These are phyloP conservation scores for Polytrichum formosum DNA, from an alignment of 225 moss, liverwort and hornwort genomes.

Conservation along the genomic window DNA sequence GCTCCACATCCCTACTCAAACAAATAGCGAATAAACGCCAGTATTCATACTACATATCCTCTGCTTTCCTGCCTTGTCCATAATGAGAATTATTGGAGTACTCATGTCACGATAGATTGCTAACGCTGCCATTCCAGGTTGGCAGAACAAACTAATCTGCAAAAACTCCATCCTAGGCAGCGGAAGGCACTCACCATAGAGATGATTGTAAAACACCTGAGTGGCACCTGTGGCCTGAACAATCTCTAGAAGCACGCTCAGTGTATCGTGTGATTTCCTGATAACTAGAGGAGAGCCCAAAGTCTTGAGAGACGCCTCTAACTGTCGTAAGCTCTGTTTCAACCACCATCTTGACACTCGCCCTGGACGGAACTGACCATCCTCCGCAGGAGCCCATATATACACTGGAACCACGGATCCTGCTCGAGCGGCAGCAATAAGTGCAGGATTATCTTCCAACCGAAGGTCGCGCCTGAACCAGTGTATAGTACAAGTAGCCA, in stretches of 20 bases:
- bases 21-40: too few relatives aligned
- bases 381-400: conserved; percentile 92
- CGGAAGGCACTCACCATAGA: conserved; percentile 70
- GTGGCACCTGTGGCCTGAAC: conserved; percentile 74
- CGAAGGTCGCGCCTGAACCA: conserved; percentile 99
- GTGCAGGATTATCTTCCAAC: conserved; percentile 90
- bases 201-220: conserved; percentile 95
- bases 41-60: too few relatives aligned
- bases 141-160: too few relatives aligned
- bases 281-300: conserved; percentile 82
- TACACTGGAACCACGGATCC: conserved; percentile 89
- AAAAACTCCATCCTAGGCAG: too few relatives aligned
- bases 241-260: conserved; percentile 75
- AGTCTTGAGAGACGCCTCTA: conserved; percentile 73
- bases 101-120: too few relatives aligned
- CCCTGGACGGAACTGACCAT: conserved; percentile 95
- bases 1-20: too few relatives aligned
- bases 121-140: too few relatives aligned
- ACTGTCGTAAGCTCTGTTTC: conserved; percentile 80
- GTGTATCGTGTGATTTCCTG: conserved; percentile 68
- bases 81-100: too few relatives aligned
- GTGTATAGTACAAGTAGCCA: conserved; percentile 76
- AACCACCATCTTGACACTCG: conserved; percentile 99
- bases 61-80: too few relatives aligned
- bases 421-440: conserved; percentile 90